Evolutionary conservation across 2,329 filamentous ascomycete genomes (phyloP), one percentile per base, ranked within the genome.

Genomic region (Fusarium mexicanum): DNA sequence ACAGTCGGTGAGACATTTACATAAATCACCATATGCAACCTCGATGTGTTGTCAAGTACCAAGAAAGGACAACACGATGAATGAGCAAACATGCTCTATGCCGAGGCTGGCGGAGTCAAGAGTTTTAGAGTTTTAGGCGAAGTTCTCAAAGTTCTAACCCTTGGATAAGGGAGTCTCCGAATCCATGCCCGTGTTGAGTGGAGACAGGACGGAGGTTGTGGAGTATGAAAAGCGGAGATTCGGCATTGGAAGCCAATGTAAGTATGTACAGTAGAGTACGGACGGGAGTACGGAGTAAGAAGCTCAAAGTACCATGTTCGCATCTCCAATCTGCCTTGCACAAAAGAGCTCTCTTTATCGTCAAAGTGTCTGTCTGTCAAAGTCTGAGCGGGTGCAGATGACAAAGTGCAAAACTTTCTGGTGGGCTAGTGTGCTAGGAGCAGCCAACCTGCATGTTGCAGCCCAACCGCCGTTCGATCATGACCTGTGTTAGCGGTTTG

Each of bases 121-220:
- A 59, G 57, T 64, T 63, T 76, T 77, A 77, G 62, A 76, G 73
- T 77, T 77, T 77, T 69, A 67, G 66, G 69, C 75, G 73, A 77
- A 76, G 65, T 53, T 66, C 55, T 59, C 31, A 59, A 40, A 54
- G 51, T 40, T 54, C 51, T 26, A 38, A 38, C 50, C 50, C 50
- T 38, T 54, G 50, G n/a, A n/a, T 29, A 29, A 29, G 14, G 51
- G 35, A 54, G 35, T 40, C 51, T 38, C 51, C 35, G 35, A 54
- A 54, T 40, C 41, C 43, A 43, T 53, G 58, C 14, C 44, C 61
- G 50, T 35, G 35, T 55, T 59, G 35, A 38, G 62, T 67, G 64
- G 61, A 40, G 66, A 55, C 33, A 53, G 51, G 57, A 58, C 64
- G 58, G 64, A 70, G 58, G 41, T 47, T 40, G 37, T 40, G 58